These are phyloP conservation scores for Combretum micranthum DNA, from an alignment of 345 rosid species.

Conservation along the genomic window DNA sequence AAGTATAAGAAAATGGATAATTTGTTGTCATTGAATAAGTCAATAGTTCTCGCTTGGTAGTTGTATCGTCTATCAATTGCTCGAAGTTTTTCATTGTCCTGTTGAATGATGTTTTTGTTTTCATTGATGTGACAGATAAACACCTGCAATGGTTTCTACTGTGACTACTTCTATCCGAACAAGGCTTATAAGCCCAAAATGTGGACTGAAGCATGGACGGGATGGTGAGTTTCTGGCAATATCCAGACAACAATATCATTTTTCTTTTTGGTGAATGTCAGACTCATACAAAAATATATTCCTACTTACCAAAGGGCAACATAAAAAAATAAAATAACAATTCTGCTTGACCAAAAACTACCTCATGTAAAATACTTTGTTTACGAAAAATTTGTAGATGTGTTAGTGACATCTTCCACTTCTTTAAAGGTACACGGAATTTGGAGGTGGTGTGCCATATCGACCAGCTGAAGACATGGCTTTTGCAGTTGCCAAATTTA, in stretches of 20 bases:
- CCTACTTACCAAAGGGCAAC: no score
- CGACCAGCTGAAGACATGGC: slow-evolving; percentile 98
- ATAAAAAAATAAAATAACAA: no score
- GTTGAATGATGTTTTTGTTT: background rate
- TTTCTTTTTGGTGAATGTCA: no score
- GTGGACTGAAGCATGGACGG: slow-evolving; percentile 99
- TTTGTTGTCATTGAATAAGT: no score
- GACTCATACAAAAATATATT: no score
- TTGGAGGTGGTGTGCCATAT: slow-evolving; percentile 92
- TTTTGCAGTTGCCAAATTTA: slow-evolving; percentile 88
- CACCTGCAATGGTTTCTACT: slow-evolving; percentile 96
- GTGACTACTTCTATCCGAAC: slow-evolving; percentile 96
- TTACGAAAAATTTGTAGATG: background rate
- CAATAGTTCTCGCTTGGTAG: background rate
- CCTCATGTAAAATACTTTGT: slow-evolving; percentile 13
- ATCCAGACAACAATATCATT: no score
- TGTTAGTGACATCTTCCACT: background rate
- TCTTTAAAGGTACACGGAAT: slow-evolving; percentile 78
- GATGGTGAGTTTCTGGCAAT: slow-evolving; percentile 49
- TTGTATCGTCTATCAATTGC: background rate
- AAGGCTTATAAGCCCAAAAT: slow-evolving; percentile 90
- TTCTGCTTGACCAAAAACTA: no score
- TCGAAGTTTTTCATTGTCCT: background rate
- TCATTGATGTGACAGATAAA: slow-evolving; percentile 50
- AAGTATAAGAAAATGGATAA: no score